phyloP scores from a whole-genome alignment of 768 basidiomycete genomes.

The Boletus vermiculosoides region DNA sequence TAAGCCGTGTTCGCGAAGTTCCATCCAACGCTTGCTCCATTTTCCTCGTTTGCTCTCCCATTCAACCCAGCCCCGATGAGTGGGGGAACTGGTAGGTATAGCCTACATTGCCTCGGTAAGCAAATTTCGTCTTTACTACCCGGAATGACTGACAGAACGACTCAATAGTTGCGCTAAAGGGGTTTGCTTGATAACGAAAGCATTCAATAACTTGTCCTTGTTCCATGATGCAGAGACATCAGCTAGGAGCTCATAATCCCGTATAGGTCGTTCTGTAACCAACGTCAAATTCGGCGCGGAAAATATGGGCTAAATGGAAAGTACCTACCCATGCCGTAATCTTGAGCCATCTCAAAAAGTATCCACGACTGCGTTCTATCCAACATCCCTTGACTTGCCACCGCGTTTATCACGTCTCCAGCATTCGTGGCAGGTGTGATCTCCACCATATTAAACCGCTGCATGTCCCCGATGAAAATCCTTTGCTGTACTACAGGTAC shows the following conservation, averaged over 20 bases:
- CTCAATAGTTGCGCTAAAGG: constrained; percentile 58
- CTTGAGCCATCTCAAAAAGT: constrained; percentile 85
- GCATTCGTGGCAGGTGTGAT: constrained; percentile 67
- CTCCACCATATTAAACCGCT: constrained; percentile 73
- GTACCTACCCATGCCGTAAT: constrained; percentile 85
- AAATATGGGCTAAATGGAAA: background rate
- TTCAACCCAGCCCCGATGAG: constrained; percentile 67
- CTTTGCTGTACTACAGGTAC: constrained; percentile 56
- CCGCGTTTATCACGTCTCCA: constrained; percentile 64
- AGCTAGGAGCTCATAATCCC: constrained; percentile 80
- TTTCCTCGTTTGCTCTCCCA: constrained; percentile 91
- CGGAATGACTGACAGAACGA: constrained; percentile 48
- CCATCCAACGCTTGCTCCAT: constrained; percentile 92
- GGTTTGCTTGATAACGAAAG: constrained; percentile 76
- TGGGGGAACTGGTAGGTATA: constrained; percentile 46
- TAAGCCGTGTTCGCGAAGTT: constrained; percentile 80
- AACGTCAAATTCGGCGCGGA: constrained; percentile 8
- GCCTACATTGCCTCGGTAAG: constrained; percentile 44
- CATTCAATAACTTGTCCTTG: constrained; percentile 74
- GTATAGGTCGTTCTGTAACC: constrained; percentile 77
- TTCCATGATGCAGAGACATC: constrained; percentile 89
- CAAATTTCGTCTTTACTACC: constrained; percentile 37
- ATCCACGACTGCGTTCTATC: constrained; percentile 76
- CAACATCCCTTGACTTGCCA: constrained; percentile 66
- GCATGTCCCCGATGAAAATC: constrained; percentile 74